Conservation (phyloP, 1,284 basidiomycete genomes). For the Apiotrichum laibachii region DNA sequence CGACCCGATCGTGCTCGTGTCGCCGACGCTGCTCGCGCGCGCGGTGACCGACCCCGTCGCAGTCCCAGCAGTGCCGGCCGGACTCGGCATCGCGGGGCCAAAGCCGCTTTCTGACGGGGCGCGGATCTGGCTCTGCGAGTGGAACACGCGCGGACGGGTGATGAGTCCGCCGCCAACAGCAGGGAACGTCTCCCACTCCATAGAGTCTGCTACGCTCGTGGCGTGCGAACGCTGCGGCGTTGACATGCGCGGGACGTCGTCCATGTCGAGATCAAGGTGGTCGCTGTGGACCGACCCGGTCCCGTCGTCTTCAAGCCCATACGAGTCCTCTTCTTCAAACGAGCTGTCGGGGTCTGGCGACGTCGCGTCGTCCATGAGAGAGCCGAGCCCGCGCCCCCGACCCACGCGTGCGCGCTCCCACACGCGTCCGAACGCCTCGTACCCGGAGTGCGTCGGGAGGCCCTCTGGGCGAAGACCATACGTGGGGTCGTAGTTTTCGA, state of each 20-base stretch:
- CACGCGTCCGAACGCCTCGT: constrained; percentile 49
- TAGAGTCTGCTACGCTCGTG: neutral
- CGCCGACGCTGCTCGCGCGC: constrained; percentile 45
- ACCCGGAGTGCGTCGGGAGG: constrained; percentile 59
- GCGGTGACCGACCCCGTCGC: constrained; percentile 47
- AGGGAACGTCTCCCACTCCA: constrained; percentile 58
- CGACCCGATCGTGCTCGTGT: constrained; percentile 36
- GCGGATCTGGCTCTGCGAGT: constrained; percentile 65
- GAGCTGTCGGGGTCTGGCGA: constrained; percentile 11
- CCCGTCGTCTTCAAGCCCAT: constrained; percentile 29
- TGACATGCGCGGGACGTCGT: constrained; percentile 27
- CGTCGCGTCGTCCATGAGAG: constrained; percentile 36
- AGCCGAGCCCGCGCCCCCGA: constrained; percentile 56
- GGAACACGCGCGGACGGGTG: constrained; percentile 68
- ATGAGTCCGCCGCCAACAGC: constrained; percentile 74
- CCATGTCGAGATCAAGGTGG: constrained; percentile 6
- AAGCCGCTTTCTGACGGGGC: constrained; percentile 51
- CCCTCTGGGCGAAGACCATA: constrained; percentile 94
- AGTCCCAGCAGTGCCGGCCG: constrained; percentile 32
- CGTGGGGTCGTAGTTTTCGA: constrained; percentile 91
- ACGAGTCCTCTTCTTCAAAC: constrained; percentile 57
- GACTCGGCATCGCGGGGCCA: constrained; percentile 42
- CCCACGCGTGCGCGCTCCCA: constrained; percentile 63
- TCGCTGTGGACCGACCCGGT: neutral
- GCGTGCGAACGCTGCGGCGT: constrained; percentile 16